A percentile compares a stretch with the other conserved stretches of the same genome.
phyloP scores from a whole-genome alignment of 208 protist genomes.

The Entamoeba invadens region DNA sequence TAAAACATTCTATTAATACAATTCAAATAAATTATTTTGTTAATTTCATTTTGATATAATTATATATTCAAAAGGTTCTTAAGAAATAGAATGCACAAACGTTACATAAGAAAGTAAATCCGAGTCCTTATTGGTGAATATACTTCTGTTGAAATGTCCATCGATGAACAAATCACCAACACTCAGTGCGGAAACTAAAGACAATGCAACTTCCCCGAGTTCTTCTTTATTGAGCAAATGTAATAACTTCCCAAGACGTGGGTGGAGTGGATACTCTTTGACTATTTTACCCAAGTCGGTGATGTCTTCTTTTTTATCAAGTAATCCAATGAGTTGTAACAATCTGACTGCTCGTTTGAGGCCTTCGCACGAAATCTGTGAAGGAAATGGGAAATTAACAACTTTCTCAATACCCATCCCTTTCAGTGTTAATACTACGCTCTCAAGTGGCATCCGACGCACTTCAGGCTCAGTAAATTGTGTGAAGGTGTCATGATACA shows the following conservation, averaged over 20 bases:
- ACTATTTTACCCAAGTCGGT: not conserved
- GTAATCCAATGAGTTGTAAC: not conserved
- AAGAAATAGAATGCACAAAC: too few relatives aligned
- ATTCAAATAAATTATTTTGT: slow-evolving; percentile 60
- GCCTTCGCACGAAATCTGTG: not conserved
- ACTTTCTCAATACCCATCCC: not conserved
- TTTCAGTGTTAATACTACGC: not conserved
- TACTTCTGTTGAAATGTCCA: not conserved
- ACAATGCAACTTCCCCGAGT: not conserved
- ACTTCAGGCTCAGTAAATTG: not conserved
- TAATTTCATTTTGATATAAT: slow-evolving; percentile 82
- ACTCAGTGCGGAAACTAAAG: not conserved
- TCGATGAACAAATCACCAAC: not conserved
- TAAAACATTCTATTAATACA: slow-evolving; percentile 83
- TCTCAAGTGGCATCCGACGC: not conserved
- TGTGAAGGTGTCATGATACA: not conserved
- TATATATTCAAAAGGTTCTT: slow-evolving; percentile 80
- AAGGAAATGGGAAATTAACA: not conserved
- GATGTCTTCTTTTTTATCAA: not conserved
- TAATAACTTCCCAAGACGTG: not conserved
- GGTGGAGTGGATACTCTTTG: not conserved
- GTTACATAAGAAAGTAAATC: not conserved
- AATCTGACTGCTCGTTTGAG: not conserved
- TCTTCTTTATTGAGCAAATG: not conserved
- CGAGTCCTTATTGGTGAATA: not conserved